Conservation (phyloP, 306 rosid genomes). For the Quercus variabilis region DNA sequence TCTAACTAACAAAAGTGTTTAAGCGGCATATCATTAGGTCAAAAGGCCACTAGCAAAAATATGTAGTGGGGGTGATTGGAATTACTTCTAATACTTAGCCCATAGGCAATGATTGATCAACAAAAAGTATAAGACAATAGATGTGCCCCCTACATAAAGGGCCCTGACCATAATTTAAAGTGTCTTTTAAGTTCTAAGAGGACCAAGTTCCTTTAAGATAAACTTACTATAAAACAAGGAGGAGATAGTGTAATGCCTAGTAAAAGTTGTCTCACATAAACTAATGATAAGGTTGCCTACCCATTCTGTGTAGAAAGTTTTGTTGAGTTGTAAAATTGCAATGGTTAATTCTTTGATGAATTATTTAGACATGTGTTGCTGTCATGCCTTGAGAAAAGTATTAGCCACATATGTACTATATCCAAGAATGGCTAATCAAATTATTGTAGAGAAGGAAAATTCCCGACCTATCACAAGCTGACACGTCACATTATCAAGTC, state of each 20-base stretch:
- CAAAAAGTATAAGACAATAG: neutral
- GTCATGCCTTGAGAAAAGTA: no score
- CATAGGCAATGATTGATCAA: neutral
- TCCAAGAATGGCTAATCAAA: no score
- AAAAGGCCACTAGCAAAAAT: neutral
- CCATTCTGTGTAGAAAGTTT: neutral
- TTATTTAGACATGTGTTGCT: neutral
- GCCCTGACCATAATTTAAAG: neutral
- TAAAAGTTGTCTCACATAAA: neutral
- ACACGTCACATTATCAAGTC: no score
- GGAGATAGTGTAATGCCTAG: neutral
- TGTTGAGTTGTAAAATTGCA: neutral
- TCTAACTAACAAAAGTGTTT: no score
- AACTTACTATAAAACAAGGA: constrained; percentile 18
- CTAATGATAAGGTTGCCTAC: neutral
- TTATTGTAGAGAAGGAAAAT: no score
- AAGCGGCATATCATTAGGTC: no score
- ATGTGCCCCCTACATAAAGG: neutral
- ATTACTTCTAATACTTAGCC: neutral
- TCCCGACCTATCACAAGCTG: no score
- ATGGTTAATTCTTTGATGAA: neutral
- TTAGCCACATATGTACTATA: no score
- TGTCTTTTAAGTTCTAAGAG: constrained; percentile 1
- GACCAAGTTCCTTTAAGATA: constrained; percentile 12
- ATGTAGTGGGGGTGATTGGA: neutral